Percentiles rank a stretch among this genome's conserved stretches.
These are phyloP conservation scores for Candida dajiaensis DNA, from an alignment of 805 yeast genomes.

Conservation along the genomic window DNA sequence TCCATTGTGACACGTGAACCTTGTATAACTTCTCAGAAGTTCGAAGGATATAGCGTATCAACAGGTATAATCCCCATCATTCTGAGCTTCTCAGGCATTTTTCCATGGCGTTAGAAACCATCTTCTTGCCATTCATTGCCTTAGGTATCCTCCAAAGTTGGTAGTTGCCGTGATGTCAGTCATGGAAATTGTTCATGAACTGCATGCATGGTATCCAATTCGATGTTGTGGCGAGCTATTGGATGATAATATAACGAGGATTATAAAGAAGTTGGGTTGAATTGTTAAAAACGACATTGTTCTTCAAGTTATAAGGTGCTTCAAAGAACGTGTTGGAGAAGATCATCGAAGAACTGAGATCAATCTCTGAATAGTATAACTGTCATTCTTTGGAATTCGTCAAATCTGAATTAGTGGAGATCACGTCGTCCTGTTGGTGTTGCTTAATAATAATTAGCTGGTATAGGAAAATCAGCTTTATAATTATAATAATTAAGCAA, in stretches of 20 bases:
- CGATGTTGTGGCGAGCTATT: slow-evolving; percentile 76
- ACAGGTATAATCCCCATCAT: background rate
- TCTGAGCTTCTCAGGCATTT: background rate
- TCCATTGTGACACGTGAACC: no score
- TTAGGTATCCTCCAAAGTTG: slow-evolving; percentile 21
- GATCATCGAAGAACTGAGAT: slow-evolving; percentile 42
- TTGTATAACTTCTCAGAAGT: no score
- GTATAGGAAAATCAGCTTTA: no score
- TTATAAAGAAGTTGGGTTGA: slow-evolving; percentile 64
- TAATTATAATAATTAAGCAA: no score
- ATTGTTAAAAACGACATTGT: slow-evolving; percentile 65
- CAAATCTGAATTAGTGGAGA: slow-evolving; percentile 58
- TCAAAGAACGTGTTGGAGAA: slow-evolving; percentile 43
- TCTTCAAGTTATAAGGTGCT: slow-evolving; percentile 74
- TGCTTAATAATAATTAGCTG: no score
- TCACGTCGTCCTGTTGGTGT: no score
- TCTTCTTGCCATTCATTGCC: background rate
- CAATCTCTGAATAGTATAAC: slow-evolving; percentile 40
- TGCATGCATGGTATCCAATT: slow-evolving; percentile 64
- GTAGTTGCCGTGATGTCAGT: slow-evolving; percentile 72
- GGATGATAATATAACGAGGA: slow-evolving; percentile 67
- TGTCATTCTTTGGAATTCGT: slow-evolving; percentile 58
- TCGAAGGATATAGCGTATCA: no score
- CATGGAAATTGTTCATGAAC: slow-evolving; percentile 55
- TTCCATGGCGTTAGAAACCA: background rate